These are phyloP conservation scores for Effrenium voratum DNA, from an alignment of 73 alveolate genomes.

Conservation along the genomic window DNA sequence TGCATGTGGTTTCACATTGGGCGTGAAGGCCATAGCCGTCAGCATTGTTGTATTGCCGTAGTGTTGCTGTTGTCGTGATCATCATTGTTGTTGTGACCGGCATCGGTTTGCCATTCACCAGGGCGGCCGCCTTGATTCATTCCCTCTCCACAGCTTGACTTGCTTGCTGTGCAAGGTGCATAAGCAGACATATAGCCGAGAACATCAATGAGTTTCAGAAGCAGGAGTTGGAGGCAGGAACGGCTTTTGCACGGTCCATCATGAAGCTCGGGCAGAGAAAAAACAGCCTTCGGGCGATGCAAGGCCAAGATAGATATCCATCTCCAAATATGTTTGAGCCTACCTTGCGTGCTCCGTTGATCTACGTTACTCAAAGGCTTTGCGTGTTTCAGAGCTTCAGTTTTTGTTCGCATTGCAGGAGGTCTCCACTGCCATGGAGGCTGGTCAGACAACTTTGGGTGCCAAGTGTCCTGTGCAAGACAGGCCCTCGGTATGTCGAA, in stretches of 20 bases:
- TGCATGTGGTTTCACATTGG: too few species aligned
- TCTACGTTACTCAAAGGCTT: background rate
- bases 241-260: background rate
- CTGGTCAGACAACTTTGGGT: background rate
- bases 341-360: background rate
- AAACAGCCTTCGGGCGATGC: background rate
- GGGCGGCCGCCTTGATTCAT: too few species aligned
- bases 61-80: too few species aligned
- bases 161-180: conserved; percentile 15
- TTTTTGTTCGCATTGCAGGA: background rate
- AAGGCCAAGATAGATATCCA: background rate
- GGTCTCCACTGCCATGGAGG: background rate
- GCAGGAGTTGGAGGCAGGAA: conserved; percentile 10
- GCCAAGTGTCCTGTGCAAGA: background rate
- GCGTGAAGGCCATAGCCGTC: too few species aligned
- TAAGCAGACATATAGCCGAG: background rate
- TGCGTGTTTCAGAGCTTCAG: background rate
- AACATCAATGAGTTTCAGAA: conserved; percentile 7
- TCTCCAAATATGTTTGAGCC: background rate
- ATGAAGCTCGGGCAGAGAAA: background rate
- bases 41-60: too few species aligned
- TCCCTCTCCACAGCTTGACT: too few species aligned
- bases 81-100: too few species aligned
- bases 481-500: background rate
- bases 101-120: too few species aligned